Evolutionary conservation across 2,329 filamentous ascomycete genomes (phyloP).

Genomic region (Cytospora chrysosperma): DNA sequence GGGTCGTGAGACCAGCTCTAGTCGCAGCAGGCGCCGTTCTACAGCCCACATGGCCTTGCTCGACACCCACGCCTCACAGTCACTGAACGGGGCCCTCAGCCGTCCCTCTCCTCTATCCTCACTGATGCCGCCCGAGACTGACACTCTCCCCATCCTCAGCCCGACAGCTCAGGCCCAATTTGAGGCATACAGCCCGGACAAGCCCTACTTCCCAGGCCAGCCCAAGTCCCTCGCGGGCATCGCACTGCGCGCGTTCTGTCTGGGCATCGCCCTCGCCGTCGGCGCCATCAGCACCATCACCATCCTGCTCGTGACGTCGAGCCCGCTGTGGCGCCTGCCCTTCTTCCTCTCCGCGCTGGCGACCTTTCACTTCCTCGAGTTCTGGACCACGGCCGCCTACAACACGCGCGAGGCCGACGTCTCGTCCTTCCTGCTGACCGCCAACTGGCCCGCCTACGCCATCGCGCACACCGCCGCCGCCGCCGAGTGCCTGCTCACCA

Average conservation of each 20-base stretch:
- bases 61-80: slow-evolving; percentile 15
- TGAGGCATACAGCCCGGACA: slow-evolving; percentile 31
- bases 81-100: slow-evolving; percentile 1
- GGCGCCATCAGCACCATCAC: slow-evolving; percentile 35
- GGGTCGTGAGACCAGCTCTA: slow-evolving; percentile 15
- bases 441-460: slow-evolving; percentile 82
- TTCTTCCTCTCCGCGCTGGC: slow-evolving; percentile 70
- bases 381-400: slow-evolving; percentile 81
- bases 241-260: slow-evolving; percentile 55
- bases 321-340: slow-evolving; percentile 59
- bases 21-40: slow-evolving; percentile 20
- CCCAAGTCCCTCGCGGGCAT: slow-evolving; percentile 60
- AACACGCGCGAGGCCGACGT: slow-evolving; percentile 74
- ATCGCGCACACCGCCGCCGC: slow-evolving; percentile 76
- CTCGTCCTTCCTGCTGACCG: slow-evolving; percentile 76
- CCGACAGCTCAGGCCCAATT: slow-evolving; percentile 31
- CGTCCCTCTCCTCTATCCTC: slow-evolving; percentile 10
- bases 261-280: slow-evolving; percentile 46
- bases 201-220: slow-evolving; percentile 43
- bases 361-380: slow-evolving; percentile 94
- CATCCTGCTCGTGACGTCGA: slow-evolving; percentile 39
- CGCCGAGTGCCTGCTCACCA: slow-evolving; percentile 67
- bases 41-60: slow-evolving; percentile 22
- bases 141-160: slow-evolving; percentile 30
- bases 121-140: slow-evolving; percentile 24